Conservation (phyloP, 176 grass and related monocot species). For the Calamus simplicifolius region DNA sequence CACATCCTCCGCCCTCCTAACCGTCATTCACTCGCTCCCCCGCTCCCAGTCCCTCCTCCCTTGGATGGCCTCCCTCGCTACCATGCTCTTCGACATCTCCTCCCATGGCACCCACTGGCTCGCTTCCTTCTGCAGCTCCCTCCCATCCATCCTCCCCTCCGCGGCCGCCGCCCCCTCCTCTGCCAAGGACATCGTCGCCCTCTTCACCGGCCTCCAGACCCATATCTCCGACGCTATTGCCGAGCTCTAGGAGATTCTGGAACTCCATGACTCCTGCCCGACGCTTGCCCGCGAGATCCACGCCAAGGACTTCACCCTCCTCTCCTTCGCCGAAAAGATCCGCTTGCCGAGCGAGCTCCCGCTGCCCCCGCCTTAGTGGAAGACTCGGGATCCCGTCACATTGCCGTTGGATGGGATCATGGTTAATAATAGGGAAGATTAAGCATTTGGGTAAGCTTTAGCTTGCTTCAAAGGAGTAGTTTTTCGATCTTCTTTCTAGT, state of each 20-base stretch:
- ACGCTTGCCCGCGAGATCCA: constrained; percentile 54
- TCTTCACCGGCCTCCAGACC: constrained; percentile 71
- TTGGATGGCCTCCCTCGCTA: constrained; percentile 58
- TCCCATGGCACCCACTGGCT: constrained; percentile 56
- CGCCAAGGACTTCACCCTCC: constrained; percentile 53
- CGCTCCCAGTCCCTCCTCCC: constrained; percentile 82
- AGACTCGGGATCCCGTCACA: constrained; percentile 66
- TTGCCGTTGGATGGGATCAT: constrained; percentile 40
- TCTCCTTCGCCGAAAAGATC: constrained; percentile 80
- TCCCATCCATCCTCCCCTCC: constrained; percentile 57
- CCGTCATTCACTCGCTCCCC: constrained; percentile 79
- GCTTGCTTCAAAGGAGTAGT: too few relatives aligned
- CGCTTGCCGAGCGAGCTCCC: constrained; percentile 30
- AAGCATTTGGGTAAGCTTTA: constrained; percentile 9
- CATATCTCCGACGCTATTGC: constrained; percentile 82
- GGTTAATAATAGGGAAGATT: constrained; percentile 56
- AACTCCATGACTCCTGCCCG: constrained; percentile 58
- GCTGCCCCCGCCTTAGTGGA: constrained; percentile 72
- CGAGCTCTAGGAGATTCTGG: constrained; percentile 82
- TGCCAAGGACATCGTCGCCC: constrained; percentile 58
- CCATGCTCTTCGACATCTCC: constrained; percentile 83
- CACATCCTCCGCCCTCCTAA: constrained; percentile 59
- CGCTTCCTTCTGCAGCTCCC: too few relatives aligned
- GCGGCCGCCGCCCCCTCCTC: constrained; percentile 28
- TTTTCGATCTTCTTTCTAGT: too few relatives aligned